Conservation (phyloP, 352 stramenopile species). For the Phytopythium boreale region DNA sequence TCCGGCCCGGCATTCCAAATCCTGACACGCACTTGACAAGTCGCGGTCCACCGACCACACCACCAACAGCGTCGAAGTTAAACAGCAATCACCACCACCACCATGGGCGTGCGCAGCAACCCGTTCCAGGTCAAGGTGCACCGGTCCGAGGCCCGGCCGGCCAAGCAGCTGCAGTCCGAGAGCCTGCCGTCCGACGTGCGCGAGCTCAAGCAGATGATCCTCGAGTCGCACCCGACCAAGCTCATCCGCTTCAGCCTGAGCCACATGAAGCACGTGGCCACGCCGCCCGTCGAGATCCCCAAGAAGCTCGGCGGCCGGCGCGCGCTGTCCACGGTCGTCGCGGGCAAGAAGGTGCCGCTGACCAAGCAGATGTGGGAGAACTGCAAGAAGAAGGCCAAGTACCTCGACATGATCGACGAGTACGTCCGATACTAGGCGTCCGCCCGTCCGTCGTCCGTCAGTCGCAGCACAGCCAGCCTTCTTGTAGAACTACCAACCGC, state of each 20-base stretch:
- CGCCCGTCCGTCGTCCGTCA: not conserved
- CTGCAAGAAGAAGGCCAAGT: constrained; percentile 33
- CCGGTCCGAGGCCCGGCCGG: constrained; percentile 15
- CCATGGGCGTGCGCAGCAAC: constrained; percentile 27
- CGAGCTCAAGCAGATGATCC: constrained; percentile 48
- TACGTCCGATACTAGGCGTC: constrained; percentile 30
- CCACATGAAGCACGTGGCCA: constrained; percentile 43
- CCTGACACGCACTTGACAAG: constrained; percentile 11
- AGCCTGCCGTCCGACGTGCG: constrained; percentile 36
- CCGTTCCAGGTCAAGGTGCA: constrained; percentile 20
- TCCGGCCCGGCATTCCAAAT: constrained; percentile 25
- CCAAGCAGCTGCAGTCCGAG: constrained; percentile 15
- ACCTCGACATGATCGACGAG: constrained; percentile 51
- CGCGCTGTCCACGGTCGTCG: constrained; percentile 31
- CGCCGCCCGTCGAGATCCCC: constrained; percentile 48
- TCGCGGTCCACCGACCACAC: not conserved
- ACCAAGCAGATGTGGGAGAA: constrained; percentile 48
- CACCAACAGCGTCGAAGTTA: not conserved
- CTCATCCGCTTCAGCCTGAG: constrained; percentile 46
- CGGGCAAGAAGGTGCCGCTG: constrained; percentile 42
- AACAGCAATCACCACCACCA: constrained; percentile 2
- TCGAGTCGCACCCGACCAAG: constrained; percentile 38
- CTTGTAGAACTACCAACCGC: not conserved
- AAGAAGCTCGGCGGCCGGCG: constrained; percentile 31
- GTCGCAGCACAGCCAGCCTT: not conserved